These are phyloP conservation scores for Zea luxurians DNA, from an alignment of 176 grass and related monocot genomes.

Conservation along the genomic window DNA sequence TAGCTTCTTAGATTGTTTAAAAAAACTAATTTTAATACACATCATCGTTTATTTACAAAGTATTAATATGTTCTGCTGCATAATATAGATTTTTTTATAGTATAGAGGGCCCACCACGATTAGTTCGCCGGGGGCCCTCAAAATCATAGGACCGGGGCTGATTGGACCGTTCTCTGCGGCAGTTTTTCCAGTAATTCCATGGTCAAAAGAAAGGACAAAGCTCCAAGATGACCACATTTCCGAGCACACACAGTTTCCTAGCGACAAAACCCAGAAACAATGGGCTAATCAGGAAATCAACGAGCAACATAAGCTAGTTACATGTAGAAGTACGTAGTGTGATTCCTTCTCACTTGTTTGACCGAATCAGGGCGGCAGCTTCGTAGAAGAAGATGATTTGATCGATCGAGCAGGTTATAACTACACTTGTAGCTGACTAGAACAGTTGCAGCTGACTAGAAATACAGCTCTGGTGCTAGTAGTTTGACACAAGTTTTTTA, in stretches of 20 bases:
- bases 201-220: background rate
- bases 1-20: too few relatives aligned
- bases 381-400: background rate
- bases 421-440: background rate
- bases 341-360: background rate
- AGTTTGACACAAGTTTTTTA: too few relatives aligned
- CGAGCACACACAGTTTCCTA: background rate
- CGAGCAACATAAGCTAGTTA: background rate
- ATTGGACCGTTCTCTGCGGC: background rate
- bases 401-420: background rate
- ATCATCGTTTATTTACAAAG: too few relatives aligned
- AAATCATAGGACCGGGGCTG: too few relatives aligned
- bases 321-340: background rate
- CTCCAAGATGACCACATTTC: background rate
- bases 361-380: background rate
- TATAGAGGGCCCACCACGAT: too few relatives aligned
- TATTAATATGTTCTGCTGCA: too few relatives aligned
- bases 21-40: too few relatives aligned
- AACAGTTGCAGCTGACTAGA: background rate
- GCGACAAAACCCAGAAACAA: background rate
- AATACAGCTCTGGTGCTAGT: background rate
- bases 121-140: too few relatives aligned
- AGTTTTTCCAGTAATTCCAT: background rate
- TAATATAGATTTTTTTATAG: too few relatives aligned
- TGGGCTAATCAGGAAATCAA: background rate